Conservation (phyloP, 805 yeast species). For the Diddensiella transvaalensis region DNA sequence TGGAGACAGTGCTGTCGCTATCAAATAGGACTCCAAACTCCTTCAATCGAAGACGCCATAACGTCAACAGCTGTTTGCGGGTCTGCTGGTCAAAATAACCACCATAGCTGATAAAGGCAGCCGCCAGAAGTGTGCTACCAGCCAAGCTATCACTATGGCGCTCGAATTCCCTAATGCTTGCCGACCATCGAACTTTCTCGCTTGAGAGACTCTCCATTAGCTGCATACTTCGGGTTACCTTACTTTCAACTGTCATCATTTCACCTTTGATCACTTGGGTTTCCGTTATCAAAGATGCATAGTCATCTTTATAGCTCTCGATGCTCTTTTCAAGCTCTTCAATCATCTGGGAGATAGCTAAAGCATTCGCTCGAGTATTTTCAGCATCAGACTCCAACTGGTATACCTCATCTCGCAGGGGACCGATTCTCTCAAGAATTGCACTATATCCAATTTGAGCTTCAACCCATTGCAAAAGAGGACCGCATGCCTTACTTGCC, state of each 20-base stretch:
- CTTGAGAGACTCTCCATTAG: constrained; percentile 59
- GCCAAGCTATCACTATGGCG: constrained; percentile 43
- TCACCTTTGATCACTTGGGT: constrained; percentile 71
- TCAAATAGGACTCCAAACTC: constrained; percentile 41
- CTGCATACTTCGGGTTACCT: constrained; percentile 57
- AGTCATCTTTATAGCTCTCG: constrained; percentile 59
- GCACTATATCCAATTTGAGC: constrained; percentile 82
- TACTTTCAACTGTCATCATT: constrained; percentile 57
- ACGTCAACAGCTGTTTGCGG: constrained; percentile 37
- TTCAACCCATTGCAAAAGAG: constrained; percentile 79
- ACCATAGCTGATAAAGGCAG: constrained; percentile 58
- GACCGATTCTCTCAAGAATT: constrained; percentile 68
- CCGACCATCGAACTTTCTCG: constrained; percentile 76
- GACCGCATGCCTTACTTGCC: constrained; percentile 96
- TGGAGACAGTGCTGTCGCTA: constrained; percentile 24
- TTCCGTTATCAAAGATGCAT: constrained; percentile 73
- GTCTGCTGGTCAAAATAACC: constrained; percentile 54
- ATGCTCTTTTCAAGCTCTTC: constrained; percentile 67
- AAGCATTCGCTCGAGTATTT: constrained; percentile 62
- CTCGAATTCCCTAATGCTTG: constrained; percentile 50
- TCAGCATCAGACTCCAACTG: constrained; percentile 55
- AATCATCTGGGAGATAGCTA: constrained; percentile 80
- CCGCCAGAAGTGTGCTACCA: constrained; percentile 63
- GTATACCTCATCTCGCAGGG: constrained; percentile 63
- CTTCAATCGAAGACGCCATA: constrained; percentile 39